Conservation (phyloP, 139 green algal species). For the Asterochloris erici region DNA sequence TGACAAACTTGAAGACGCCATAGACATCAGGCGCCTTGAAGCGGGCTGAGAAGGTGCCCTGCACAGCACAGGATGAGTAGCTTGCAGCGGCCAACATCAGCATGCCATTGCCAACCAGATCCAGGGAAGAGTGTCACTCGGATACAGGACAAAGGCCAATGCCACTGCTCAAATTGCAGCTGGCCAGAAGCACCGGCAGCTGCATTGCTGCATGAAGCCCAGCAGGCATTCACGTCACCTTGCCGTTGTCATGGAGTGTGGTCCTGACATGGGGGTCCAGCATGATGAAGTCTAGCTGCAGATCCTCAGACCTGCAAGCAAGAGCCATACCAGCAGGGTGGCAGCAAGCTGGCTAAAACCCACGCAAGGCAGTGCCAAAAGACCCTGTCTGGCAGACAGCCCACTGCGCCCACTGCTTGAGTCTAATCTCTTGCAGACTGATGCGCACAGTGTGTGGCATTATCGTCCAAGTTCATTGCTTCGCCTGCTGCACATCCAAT, state of each 20-base stretch:
- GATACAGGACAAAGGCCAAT: not conserved
- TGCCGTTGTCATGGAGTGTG: constrained; percentile 59
- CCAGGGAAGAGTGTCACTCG: not conserved
- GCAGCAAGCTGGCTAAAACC: too few species aligned
- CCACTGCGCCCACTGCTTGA: too few species aligned
- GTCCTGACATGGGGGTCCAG: constrained; percentile 88
- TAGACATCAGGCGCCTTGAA: constrained; percentile 91
- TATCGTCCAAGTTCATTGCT: too few species aligned
- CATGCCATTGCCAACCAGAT: too few species aligned
- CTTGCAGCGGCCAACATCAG: not conserved
- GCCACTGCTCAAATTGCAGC: not conserved
- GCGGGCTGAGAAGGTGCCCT: constrained; percentile 38
- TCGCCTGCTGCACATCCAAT: too few species aligned
- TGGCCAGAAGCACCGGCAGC: not conserved
- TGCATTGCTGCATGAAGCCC: not conserved
- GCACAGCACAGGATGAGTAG: not conserved
- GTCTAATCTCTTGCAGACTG: too few species aligned
- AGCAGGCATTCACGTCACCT: constrained; percentile 35
- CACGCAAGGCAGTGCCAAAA: too few species aligned
- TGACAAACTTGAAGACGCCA: constrained; percentile 96
- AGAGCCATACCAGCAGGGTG: too few species aligned
- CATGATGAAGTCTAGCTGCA: constrained; percentile 95
- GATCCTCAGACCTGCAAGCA: constrained; percentile 58
- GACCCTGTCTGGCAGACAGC: too few species aligned
- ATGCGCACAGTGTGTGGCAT: too few species aligned